phyloP scores from a whole-genome alignment of 768 basidiomycete species.

The Phallus indusiatus region DNA sequence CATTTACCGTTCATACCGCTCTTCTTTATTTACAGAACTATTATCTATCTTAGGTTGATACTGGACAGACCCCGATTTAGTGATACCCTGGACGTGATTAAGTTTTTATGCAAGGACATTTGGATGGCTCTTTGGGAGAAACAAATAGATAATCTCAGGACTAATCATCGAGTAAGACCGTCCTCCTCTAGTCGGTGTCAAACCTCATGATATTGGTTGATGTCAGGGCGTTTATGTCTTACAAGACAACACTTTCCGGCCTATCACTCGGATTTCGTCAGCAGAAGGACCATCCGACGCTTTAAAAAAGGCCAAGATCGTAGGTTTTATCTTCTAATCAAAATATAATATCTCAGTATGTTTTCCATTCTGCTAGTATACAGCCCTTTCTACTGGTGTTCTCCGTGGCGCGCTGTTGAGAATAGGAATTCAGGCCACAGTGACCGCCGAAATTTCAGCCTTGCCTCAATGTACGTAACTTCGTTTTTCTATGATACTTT shows the following conservation, averaged over 20 bases:
- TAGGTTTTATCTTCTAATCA: conserved; percentile 26
- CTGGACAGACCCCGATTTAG: conserved; percentile 65
- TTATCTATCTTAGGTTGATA: conserved; percentile 47
- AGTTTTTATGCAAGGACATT: conserved; percentile 95
- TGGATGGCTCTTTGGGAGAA: conserved; percentile 90
- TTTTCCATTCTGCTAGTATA: conserved; percentile 44
- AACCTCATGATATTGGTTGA: neutral
- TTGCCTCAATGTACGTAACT: conserved; percentile 72
- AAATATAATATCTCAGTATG: neutral
- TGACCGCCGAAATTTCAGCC: conserved; percentile 68
- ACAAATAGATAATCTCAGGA: conserved; percentile 91
- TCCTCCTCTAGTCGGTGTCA: neutral
- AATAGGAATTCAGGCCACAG: conserved; percentile 66
- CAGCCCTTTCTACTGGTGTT: conserved; percentile 73
- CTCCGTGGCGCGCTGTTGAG: conserved; percentile 75
- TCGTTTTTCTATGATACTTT: neutral
- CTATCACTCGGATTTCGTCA: conserved; percentile 71
- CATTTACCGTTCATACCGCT: conserved; percentile 15
- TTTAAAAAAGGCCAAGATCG: conserved; percentile 58
- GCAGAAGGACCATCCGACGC: conserved; percentile 72
- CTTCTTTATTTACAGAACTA: neutral
- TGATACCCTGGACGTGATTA: conserved; percentile 83
- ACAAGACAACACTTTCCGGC: conserved; percentile 86
- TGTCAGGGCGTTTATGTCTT: conserved; percentile 83
- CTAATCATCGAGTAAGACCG: conserved; percentile 75